Conservation (phyloP, 2,329 filamentous ascomycete genomes). For the Paradendryphiella salina region DNA sequence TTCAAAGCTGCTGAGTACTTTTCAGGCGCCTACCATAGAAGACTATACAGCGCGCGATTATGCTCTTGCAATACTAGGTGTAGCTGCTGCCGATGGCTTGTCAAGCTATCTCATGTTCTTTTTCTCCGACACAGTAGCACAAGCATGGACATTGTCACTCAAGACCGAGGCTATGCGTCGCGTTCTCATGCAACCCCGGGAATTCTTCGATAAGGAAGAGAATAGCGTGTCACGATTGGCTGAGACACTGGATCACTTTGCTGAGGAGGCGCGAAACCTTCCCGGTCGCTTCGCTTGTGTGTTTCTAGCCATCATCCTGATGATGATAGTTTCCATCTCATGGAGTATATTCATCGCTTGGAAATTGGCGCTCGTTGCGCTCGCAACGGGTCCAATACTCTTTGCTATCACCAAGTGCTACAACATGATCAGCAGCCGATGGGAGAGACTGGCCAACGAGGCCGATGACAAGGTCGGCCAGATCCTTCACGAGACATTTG, state of each 20-base stretch:
- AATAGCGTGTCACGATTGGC: constrained; percentile 68
- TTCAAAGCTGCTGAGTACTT: constrained; percentile 70
- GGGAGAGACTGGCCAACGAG: constrained; percentile 71
- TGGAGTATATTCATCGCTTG: constrained; percentile 79
- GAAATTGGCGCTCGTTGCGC: constrained; percentile 77
- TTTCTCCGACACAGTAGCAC: constrained; percentile 70
- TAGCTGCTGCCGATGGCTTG: constrained; percentile 68
- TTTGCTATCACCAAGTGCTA: constrained; percentile 68
- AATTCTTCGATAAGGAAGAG: constrained; percentile 74
- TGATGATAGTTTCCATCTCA: constrained; percentile 68
- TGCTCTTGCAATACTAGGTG: constrained; percentile 68
- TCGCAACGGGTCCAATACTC: constrained; percentile 70
- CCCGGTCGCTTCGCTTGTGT: constrained; percentile 76
- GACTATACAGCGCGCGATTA: constrained; percentile 62
- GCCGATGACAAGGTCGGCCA: constrained; percentile 63
- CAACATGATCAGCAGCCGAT: constrained; percentile 65
- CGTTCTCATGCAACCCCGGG: constrained; percentile 73
- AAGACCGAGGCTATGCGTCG: constrained; percentile 68
- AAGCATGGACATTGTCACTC: constrained; percentile 75
- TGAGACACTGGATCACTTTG: constrained; percentile 76
- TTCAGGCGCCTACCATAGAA: constrained; percentile 61
- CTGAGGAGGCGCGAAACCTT: constrained; percentile 84
- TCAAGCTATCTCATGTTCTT: constrained; percentile 70
- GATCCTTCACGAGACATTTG: constrained; percentile 74
- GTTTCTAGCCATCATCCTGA: constrained; percentile 66